phyloP scores from a whole-genome alignment of 2,329 filamentous ascomycete genomes.

The Neurospora sp. region DNA sequence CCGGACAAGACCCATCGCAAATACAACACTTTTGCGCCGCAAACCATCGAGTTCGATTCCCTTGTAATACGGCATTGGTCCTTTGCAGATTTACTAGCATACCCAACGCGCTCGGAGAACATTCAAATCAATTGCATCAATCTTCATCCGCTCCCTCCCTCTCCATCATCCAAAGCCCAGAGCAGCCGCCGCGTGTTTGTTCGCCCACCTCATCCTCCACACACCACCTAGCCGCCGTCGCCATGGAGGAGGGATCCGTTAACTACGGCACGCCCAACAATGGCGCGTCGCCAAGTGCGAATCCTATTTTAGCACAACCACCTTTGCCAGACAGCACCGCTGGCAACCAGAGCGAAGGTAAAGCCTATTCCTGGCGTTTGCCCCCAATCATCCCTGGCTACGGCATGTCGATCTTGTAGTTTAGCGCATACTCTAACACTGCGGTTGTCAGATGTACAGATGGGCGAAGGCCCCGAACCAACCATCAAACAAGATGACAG shows the following conservation, averaged over 20 bases:
- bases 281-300: constrained; percentile 45
- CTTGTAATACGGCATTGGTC: neutral
- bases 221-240: constrained; percentile 14
- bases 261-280: constrained; percentile 48
- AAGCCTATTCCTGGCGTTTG: constrained; percentile 3
- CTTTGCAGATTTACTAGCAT: neutral
- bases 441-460: constrained; percentile 42
- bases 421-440: constrained; percentile 18
- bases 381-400: constrained; percentile 1
- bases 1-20: neutral
- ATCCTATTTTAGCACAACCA: constrained; percentile 45
- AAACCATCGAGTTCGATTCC: neutral
- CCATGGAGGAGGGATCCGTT: constrained; percentile 49
- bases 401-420: constrained; percentile 10
- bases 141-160: constrained; percentile 3
- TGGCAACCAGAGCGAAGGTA: constrained; percentile 36
- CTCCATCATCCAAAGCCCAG: neutral
- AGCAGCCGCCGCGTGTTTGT: neutral
- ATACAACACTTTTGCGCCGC: neutral
- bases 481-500: constrained; percentile 51
- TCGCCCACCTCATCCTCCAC: neutral
- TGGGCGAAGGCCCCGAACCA: constrained; percentile 45
- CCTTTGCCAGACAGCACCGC: constrained; percentile 32
- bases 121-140: neutral
- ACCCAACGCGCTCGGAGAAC: neutral